Base-by-base conservation (phyloP, 2,329 filamentous ascomycete genomes). In the Paraconiothyrium sp. region DNA sequence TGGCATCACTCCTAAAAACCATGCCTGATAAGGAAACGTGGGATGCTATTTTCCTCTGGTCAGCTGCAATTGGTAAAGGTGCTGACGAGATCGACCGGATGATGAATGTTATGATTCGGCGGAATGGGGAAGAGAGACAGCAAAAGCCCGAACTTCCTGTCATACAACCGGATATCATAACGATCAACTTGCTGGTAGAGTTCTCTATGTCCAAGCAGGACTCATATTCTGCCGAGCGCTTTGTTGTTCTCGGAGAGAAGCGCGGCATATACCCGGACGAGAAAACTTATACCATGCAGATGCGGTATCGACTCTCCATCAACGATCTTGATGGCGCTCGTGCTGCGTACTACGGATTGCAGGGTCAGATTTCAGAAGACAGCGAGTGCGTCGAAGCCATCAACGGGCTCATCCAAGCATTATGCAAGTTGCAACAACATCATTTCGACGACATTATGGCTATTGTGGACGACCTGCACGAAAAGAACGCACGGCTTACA, bases 1-100 rank as follows among this genome's bases (percentile, higher is more conserved):
- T 78, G 13, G 67, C 72, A 20, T 78, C 76, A 13, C 64, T 84
- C 47, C 68, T 79, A 1, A 73, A 73, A 54, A 61, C 60, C 1
- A 68, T 67, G 47, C 73, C 68, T 0, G 62, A 66, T 41, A 88
- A 90, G 64, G 78, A 83, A 35, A 85, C 85, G 24, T 93, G 91
- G 88, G 90, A 95, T 72, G 84, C 89, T 13, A 82, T 92, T 13
- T 85, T 95, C 47, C 87, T 92, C 56, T 94, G 91, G 88, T 90
- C 92, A 34, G 89, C 91, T 13, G 85, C 90, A 8, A 86, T 88
- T 58, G 91, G 89, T 22, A 91, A 90, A 72, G 88, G 88, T 1
- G 86, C 91, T 1, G 88, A 92, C 76, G 89, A 92, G 73, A 84
- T 94, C 62, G 85, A 88, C 58, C 86, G 89, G 66, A 93, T 94